phyloP scores from a whole-genome alignment of 2,329 filamentous ascomycete genomes.

The Cercospora nicotianae region DNA sequence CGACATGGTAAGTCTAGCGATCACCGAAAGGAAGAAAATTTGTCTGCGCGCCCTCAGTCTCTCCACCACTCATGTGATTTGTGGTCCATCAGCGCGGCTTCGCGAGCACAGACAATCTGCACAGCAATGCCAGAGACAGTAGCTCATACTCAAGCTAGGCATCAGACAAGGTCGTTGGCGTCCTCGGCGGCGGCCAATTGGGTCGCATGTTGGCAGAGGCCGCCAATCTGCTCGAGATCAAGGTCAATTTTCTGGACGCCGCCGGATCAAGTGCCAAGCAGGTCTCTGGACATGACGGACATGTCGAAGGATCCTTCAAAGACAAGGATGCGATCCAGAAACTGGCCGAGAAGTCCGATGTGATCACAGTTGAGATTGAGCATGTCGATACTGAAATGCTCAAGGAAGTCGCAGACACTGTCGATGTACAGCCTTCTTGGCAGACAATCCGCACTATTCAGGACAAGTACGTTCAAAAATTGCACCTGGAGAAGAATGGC shows the following conservation, averaged over 20 bases:
- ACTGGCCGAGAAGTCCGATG: slow-evolving; percentile 73
- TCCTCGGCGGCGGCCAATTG: slow-evolving; percentile 58
- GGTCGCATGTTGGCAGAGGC: slow-evolving; percentile 92
- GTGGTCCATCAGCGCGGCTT: background rate
- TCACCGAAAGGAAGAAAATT: background rate
- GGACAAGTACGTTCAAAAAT: slow-evolving; percentile 90
- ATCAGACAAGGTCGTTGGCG: slow-evolving; percentile 37
- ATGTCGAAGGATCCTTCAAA: slow-evolving; percentile 86
- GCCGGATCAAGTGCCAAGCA: slow-evolving; percentile 80
- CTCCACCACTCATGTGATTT: background rate
- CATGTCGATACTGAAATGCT: slow-evolving; percentile 89
- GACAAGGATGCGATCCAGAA: slow-evolving; percentile 74
- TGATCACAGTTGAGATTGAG: slow-evolving; percentile 92
- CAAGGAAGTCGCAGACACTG: slow-evolving; percentile 73
- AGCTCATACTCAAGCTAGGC: slow-evolving; percentile 11
- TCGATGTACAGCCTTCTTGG: slow-evolving; percentile 74
- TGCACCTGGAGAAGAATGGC: slow-evolving; percentile 66
- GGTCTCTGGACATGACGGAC: slow-evolving; percentile 70
- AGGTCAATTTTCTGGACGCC: slow-evolving; percentile 76
- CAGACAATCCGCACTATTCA: slow-evolving; percentile 84
- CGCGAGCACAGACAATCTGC: background rate
- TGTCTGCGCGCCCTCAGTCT: background rate
- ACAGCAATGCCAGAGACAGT: background rate
- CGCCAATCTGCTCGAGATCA: slow-evolving; percentile 75
- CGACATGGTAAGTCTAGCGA: background rate